These are phyloP conservation scores for Sclerotiophoma versabilis DNA, from an alignment of 2,329 filamentous ascomycete species.

Conservation along the genomic window DNA sequence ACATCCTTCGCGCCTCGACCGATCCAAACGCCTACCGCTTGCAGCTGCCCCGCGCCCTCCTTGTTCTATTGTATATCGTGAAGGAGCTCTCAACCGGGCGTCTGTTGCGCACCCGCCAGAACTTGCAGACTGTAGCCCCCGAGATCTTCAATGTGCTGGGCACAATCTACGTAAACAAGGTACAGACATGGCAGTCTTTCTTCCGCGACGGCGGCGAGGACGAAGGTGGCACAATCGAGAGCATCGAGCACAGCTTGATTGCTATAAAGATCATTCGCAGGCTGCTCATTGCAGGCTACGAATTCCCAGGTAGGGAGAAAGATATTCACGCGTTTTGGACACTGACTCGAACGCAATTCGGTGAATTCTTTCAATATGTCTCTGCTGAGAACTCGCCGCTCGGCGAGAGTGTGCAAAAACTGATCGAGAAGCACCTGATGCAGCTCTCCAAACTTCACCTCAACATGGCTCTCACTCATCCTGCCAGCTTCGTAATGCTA, in stretches of 20 bases:
- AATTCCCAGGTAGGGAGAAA: conserved; percentile 79
- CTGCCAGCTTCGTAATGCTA: conserved; percentile 81
- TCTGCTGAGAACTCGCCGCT: conserved; percentile 64
- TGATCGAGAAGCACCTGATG: conserved; percentile 84
- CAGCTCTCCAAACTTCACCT: conserved; percentile 93
- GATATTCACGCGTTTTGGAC: conserved; percentile 83
- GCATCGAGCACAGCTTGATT: conserved; percentile 78
- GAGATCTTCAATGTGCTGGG: conserved; percentile 83
- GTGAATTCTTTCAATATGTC: conserved; percentile 73
- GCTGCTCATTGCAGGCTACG: conserved; percentile 81
- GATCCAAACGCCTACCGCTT: conserved; percentile 64
- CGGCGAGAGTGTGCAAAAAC: conserved; percentile 59
- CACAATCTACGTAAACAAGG: conserved; percentile 78
- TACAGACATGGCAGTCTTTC: conserved; percentile 71
- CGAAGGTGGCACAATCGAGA: conserved; percentile 65
- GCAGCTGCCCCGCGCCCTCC: conserved; percentile 74
- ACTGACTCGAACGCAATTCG: conserved; percentile 76
- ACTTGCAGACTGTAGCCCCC: conserved; percentile 78
- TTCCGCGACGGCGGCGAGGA: conserved; percentile 65
- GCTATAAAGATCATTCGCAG: conserved; percentile 82
- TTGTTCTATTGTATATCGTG: conserved; percentile 82
- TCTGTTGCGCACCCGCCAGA: conserved; percentile 75
- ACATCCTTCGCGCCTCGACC: conserved; percentile 66
- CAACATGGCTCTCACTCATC: conserved; percentile 80
- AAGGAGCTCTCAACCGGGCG: conserved; percentile 89